These are phyloP conservation scores for Verticillium alfalfae DNA, from an alignment of 2,329 filamentous ascomycete genomes.

Conservation along the genomic window DNA sequence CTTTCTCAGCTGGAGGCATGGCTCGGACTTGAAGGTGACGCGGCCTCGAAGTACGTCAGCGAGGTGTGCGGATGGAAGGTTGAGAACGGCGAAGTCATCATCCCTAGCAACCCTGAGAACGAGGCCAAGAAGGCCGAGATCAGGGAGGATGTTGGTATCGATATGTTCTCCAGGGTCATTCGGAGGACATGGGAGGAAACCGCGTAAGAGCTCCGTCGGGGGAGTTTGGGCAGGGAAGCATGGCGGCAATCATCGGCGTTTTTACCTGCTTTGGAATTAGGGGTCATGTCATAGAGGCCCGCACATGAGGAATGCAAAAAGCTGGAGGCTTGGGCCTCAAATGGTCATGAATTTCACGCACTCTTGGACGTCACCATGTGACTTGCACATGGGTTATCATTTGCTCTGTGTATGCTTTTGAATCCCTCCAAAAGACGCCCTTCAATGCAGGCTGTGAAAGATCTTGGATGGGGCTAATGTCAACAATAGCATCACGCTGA, in stretches of 20 bases:
- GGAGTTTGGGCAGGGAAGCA: conserved; percentile 11
- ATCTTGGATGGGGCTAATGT: not conserved
- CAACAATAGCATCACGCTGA: not conserved
- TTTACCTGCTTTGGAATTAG: conserved; percentile 12
- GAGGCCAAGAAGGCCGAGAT: conserved; percentile 95
- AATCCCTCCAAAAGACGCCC: not conserved
- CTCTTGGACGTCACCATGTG: not conserved
- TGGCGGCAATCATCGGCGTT: conserved; percentile 15
- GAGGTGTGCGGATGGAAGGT: conserved; percentile 86
- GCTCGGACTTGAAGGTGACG: conserved; percentile 65
- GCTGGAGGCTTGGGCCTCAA: not conserved
- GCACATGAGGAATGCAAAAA: conserved; percentile 3
- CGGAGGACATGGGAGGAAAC: conserved; percentile 82
- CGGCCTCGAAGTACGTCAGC: conserved; percentile 70
- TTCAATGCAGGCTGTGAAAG: not conserved
- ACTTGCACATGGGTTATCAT: not conserved
- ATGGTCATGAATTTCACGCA: not conserved
- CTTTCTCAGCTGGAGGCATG: conserved; percentile 65
- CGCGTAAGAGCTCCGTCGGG: conserved; percentile 36
- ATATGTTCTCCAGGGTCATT: conserved; percentile 77
- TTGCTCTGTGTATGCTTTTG: not conserved
- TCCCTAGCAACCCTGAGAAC: conserved; percentile 93
- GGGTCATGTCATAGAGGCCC: conserved; percentile 7
- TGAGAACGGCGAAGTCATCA: conserved; percentile 57
- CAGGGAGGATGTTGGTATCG: conserved; percentile 88